Conservation (phyloP, 2,329 filamentous ascomycete species). For the Hirsutella minnesotensis region DNA sequence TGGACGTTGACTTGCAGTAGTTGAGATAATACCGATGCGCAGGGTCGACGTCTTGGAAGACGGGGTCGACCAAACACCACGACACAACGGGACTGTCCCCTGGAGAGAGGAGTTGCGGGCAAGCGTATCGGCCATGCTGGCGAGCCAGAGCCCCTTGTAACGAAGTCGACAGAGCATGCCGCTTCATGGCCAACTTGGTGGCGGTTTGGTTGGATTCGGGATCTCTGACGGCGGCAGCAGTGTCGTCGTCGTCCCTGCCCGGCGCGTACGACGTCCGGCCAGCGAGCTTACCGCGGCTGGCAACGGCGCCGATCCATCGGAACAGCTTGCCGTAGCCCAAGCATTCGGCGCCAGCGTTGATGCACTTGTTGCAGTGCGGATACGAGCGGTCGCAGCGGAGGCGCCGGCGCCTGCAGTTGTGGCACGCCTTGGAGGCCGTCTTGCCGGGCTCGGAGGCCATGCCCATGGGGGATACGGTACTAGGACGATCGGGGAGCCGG, state of each 20-base stretch:
- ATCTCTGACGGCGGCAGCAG: no score
- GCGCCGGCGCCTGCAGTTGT: constrained; percentile 41
- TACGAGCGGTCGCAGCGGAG: constrained; percentile 40
- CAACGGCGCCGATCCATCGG: constrained; percentile 37
- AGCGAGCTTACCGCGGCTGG: constrained; percentile 28
- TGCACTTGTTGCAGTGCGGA: constrained; percentile 40
- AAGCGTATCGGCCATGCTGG: constrained; percentile 13
- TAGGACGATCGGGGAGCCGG: background rate
- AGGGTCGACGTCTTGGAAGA: constrained; percentile 42
- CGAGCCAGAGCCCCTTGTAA: background rate
- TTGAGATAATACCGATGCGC: constrained; percentile 26
- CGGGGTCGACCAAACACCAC: constrained; percentile 28
- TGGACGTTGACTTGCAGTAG: constrained; percentile 22
- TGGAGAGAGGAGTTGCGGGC: constrained; percentile 8
- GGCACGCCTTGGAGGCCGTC: constrained; percentile 27
- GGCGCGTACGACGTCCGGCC: constrained; percentile 25
- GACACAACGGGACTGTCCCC: constrained; percentile 12
- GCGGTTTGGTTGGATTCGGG: background rate
- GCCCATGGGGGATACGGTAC: background rate
- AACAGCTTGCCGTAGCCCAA: constrained; percentile 41
- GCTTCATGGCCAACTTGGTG: background rate
- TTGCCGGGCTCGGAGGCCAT: constrained; percentile 3
- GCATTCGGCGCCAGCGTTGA: constrained; percentile 34
- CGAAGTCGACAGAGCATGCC: background rate
- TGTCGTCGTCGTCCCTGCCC: constrained; percentile 8